These are phyloP conservation scores for Mycosphaerelloides madeirae DNA, from an alignment of 2,329 filamentous ascomycete species.

Conservation along the genomic window DNA sequence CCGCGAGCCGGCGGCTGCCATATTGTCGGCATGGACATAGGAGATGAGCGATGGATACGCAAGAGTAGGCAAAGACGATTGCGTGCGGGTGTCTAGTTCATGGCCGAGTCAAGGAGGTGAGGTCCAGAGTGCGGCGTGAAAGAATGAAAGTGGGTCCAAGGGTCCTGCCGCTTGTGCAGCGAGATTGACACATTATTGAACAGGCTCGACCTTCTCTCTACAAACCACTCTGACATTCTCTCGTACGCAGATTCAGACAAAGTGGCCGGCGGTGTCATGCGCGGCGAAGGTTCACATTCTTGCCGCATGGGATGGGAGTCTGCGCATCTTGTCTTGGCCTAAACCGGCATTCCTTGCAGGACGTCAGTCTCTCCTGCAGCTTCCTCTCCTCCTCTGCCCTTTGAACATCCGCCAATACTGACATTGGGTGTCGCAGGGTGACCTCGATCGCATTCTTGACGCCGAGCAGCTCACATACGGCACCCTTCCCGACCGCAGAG, in stretches of 20 bases:
- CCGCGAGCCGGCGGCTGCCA: background rate
- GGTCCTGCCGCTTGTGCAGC: too few relatives aligned
- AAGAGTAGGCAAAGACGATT: too few relatives aligned
- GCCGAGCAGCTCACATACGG: conserved; percentile 43
- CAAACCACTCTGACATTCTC: too few relatives aligned
- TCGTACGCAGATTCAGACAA: background rate
- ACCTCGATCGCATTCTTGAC: conserved; percentile 45
- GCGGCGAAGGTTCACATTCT: conserved; percentile 15
- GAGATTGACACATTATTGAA: too few relatives aligned
- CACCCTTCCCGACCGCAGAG: conserved; percentile 33
- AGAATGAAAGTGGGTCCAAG: too few relatives aligned
- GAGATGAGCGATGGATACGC: background rate
- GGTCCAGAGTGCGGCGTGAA: background rate
- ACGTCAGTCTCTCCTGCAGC: conserved; percentile 33
- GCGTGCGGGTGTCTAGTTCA: background rate
- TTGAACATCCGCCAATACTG: conserved; percentile 17
- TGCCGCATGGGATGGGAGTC: conserved; percentile 40
- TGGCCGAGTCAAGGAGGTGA: background rate
- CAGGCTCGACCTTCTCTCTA: too few relatives aligned
- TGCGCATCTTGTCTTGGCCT: conserved; percentile 47
- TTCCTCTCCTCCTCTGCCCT: conserved; percentile 7
- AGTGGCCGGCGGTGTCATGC: background rate
- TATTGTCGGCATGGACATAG: background rate
- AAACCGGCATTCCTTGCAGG: conserved; percentile 40
- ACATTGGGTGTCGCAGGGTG: conserved; percentile 37